Conservation (phyloP, 805 yeast genomes). For the Debaryomyces castellii region DNA sequence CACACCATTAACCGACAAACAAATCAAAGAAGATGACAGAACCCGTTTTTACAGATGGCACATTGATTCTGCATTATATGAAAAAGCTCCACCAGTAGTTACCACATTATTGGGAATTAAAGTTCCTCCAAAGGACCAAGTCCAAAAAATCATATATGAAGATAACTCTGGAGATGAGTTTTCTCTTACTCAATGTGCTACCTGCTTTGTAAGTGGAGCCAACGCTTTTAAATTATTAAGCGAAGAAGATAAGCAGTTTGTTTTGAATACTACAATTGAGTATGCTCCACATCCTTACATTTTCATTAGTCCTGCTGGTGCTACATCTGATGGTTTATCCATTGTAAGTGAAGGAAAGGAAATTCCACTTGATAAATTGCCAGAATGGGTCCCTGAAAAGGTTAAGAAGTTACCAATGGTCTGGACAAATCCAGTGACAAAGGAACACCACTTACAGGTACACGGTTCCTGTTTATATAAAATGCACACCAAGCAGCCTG, state of each 20-base stretch:
- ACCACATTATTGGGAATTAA: slow-evolving; percentile 82
- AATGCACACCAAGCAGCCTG: slow-evolving; percentile 53
- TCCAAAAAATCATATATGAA: slow-evolving; percentile 63
- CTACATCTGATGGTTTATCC: slow-evolving; percentile 83
- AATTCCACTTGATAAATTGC: slow-evolving; percentile 61
- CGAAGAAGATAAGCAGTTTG: slow-evolving; percentile 70
- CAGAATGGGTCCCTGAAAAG: slow-evolving; percentile 80
- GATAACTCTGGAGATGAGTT: slow-evolving; percentile 56
- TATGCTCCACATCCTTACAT: slow-evolving; percentile 95
- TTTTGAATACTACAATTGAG: slow-evolving; percentile 74
- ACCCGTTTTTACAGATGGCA: slow-evolving; percentile 94
- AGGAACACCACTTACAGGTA: slow-evolving; percentile 77
- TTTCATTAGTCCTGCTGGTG: slow-evolving; percentile 74
- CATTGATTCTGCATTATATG: slow-evolving; percentile 87
- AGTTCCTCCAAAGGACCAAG: slow-evolving; percentile 69
- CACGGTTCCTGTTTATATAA: slow-evolving; percentile 85
- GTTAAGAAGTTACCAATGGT: slow-evolving; percentile 80
- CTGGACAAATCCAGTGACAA: slow-evolving; percentile 90
- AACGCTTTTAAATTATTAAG: slow-evolving; percentile 67
- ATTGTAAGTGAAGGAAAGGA: slow-evolving; percentile 83
- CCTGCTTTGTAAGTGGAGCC: slow-evolving; percentile 86
- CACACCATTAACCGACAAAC: slow-evolving; percentile 58
- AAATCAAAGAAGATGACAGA: slow-evolving; percentile 55
- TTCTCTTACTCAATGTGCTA: slow-evolving; percentile 79
- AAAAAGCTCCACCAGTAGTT: slow-evolving; percentile 79